phyloP scores from a whole-genome alignment of 345 rosid species.

The Firmiana major region DNA sequence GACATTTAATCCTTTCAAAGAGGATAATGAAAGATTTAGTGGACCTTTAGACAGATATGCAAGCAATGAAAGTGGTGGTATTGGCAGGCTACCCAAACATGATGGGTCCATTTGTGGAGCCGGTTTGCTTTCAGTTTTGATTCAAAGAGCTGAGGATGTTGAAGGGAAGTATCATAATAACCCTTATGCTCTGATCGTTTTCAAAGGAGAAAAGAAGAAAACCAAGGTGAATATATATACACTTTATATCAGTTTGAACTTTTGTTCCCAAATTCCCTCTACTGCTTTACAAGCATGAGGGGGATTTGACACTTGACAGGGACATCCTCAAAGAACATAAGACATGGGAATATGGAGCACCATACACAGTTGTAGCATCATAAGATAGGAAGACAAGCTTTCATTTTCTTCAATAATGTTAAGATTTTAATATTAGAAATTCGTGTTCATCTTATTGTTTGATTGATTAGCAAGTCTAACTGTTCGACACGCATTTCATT shows the following conservation, averaged over 20 bases:
- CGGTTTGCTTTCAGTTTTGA: constrained; percentile 38
- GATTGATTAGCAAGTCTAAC: background rate
- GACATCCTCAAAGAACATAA: background rate
- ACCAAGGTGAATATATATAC: constrained; percentile 34
- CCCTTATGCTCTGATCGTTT: constrained; percentile 41
- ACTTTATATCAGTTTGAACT: background rate
- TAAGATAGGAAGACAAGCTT: background rate
- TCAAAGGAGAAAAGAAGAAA: constrained; percentile 47
- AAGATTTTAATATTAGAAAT: background rate
- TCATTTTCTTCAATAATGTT: background rate
- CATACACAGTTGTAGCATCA: background rate
- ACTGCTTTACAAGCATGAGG: background rate
- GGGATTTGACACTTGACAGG: background rate
- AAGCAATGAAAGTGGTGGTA: constrained; percentile 7
- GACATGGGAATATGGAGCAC: background rate
- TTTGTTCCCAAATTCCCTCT: background rate
- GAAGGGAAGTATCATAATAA: constrained; percentile 44
- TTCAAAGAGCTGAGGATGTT: constrained; percentile 44
- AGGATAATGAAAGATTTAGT: constrained; percentile 26
- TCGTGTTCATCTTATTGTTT: no score
- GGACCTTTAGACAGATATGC: constrained; percentile 6
- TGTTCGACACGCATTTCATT: background rate
- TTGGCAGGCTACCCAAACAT: constrained; percentile 6
- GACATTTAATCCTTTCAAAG: constrained; percentile 39
- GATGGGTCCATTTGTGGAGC: constrained; percentile 19